phyloP scores from a whole-genome alignment of 306 rosid species.

The Prunus padus region DNA sequence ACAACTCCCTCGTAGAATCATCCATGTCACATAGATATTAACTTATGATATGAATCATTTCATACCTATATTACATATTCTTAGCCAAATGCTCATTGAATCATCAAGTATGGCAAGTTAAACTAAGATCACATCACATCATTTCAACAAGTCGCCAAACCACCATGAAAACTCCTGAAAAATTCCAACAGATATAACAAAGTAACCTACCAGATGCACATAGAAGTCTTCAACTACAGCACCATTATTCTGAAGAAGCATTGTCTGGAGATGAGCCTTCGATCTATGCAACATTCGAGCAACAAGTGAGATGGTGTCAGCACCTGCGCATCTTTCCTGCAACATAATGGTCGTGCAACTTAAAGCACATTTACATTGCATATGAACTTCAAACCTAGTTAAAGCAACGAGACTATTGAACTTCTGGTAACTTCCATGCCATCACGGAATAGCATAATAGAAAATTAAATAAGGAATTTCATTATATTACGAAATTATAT shows the following conservation, averaged over 20 bases:
- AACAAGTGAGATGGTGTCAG: conserved; percentile 75
- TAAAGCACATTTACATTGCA: conserved; percentile 27
- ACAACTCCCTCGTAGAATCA: not conserved
- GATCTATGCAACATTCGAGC: conserved; percentile 82
- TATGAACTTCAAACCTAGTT: conserved; percentile 9
- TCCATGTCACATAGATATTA: not conserved
- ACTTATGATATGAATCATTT: conserved; percentile 2
- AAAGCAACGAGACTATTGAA: not conserved
- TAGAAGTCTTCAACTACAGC: conserved; percentile 88
- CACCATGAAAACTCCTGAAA: conserved; percentile 18
- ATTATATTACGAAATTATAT: not conserved
- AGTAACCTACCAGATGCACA: conserved; percentile 71
- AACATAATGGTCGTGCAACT: conserved; percentile 31
- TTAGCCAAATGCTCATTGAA: not conserved
- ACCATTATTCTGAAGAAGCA: conserved; percentile 83
- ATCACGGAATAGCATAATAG: not conserved
- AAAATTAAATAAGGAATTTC: not conserved
- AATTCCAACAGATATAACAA: conserved; percentile 10
- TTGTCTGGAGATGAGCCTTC: conserved; percentile 81
- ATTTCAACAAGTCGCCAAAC: conserved; percentile 16
- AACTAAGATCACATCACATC: conserved; percentile 10
- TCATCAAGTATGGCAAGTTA: not conserved
- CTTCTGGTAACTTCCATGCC: not conserved
- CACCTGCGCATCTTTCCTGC: conserved; percentile 98
- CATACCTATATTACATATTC: not conserved